Percentiles rank a stretch among this genome's conserved stretches.
These are phyloP conservation scores for Cyamopsis tetragonoloba DNA, from an alignment of 306 rosid genomes.

Conservation along the genomic window DNA sequence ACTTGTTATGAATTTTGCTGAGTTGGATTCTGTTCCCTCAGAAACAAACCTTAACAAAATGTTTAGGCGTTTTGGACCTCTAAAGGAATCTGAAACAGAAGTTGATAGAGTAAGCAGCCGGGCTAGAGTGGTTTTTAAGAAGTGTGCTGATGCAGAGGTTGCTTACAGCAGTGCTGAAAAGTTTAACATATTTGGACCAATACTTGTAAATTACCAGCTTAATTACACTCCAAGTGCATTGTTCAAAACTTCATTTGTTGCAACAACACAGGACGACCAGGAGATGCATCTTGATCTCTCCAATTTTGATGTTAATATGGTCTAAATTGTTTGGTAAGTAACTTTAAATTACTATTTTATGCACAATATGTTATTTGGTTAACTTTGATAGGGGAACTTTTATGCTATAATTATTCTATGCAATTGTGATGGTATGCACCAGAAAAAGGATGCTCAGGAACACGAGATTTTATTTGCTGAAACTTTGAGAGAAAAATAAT, in stretches of 20 bases:
- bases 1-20: constrained; percentile 86
- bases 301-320: constrained; percentile 56
- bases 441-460: not conserved
- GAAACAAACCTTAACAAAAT: constrained; percentile 70
- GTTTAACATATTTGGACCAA: constrained; percentile 83
- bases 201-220: constrained; percentile 76
- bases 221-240: constrained; percentile 65
- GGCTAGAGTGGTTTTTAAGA: constrained; percentile 90
- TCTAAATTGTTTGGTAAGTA: constrained; percentile 48
- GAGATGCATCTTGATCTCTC: constrained; percentile 84
- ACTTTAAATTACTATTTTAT: not conserved
- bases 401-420: not conserved
- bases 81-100: constrained; percentile 85
- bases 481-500: not conserved
- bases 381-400: not conserved
- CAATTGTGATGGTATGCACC: not conserved
- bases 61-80: constrained; percentile 93
- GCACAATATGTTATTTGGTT: constrained; percentile 10
- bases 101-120: constrained; percentile 83
- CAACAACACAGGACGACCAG: constrained; percentile 73
- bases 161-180: constrained; percentile 84
- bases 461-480: not conserved
- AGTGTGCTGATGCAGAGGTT: constrained; percentile 75
- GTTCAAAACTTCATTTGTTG: constrained; percentile 62
- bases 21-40: constrained; percentile 75